Evolutionary conservation across 306 rosid species (phyloP), one percentile per base, ranked within the genome.

Genomic region (Fagus sylvatica): DNA sequence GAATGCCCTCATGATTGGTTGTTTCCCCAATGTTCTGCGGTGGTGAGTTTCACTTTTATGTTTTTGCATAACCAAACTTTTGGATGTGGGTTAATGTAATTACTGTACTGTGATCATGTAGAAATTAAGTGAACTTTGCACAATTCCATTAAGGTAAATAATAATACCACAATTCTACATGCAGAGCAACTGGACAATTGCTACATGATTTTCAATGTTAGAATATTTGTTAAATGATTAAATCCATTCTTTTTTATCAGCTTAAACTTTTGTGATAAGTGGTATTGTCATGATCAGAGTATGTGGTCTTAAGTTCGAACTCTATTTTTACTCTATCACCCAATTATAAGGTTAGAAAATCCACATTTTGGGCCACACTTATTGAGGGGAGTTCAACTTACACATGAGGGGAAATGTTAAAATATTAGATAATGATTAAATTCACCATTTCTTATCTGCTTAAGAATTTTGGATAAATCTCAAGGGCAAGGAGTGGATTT

Each of bases 1-100:
- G 99, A 92, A 79, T 93, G 96, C 81, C 97, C 98, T 55, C 99
- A 95, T 34, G 99, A 95, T 87, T 95, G 99, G 99, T 76, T 95
- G 76, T 93, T 95, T 85, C 97, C 96, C 80, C 98, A 86, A 62
- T 95, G 99, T 84, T 93, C 97, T 72, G 98, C 99, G 11, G 97
- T 95, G 89, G 99, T 95, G 77, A 82, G 98, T 76, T 80, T 55
- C 74, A 77, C 73, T 57, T 22, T 34, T 28, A 34, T 51, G 51
- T 48, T 74, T 22, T 69, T 64, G 55, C 32, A 49, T 64, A 19
- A 40, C 28, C 30, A 32, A 49, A 72, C 62, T 73, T 66, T 33
- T 48, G 54, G 74, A 43, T 65, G 49, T 34, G 15, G 56, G 74
- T 28, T 54, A 53, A 41, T 16, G 56, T 16, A 65, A 37, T 39